Base-by-base conservation (phyloP, 2,329 filamentous ascomycete genomes). In the Ophioceras dolichostomum region DNA sequence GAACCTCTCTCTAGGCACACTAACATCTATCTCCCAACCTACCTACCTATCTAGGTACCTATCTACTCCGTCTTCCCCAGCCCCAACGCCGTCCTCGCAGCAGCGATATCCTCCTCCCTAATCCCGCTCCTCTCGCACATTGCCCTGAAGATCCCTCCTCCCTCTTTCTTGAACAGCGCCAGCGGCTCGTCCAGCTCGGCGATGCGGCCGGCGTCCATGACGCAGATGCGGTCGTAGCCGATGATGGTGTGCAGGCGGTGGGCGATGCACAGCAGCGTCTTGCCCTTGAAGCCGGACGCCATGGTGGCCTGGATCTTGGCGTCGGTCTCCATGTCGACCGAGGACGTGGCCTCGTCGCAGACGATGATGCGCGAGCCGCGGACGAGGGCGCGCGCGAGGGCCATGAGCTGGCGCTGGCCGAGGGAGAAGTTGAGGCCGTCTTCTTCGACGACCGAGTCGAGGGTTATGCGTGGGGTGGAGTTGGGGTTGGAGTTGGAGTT, bases 391-490 rank as follows among this genome's bases (percentile, higher is more conserved):
- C 91, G 79, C 0, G 88, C 88, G 1, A 98, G 70, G 1, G 91
- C 91, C 83, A 96, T 94, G 34, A 96, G 74, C 59, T 96, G 91
- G 3, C 91, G 77, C 61, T 96, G 89, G 6, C 89, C 89, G 9
- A 96, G 78, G 0, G 86, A 94, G 65, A 94, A 95, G 60, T 96
- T 96, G 43, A 94, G 70, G 0, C 91, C 91, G 61, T 95, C 89
- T 54, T 96, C 91, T 49, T 95, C 87, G 3, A 96, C 89, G 2
- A 76, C 52, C 13, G 73, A 81, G 58, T 96, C 89, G 17, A 98
- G 79, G 45, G 86, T 78, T 42, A 94, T 82, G 39, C 83, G 76
- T 30, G 33, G 9, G 58, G 57, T n/a, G 59, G 34, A 9, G 40
- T 9, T 16, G 37, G 31, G 1, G 30, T 22, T 14, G 20, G 10